phyloP scores from a whole-genome alignment of 371 early-diverging fungal species.

The Lichtheimia ramosa region DNA sequence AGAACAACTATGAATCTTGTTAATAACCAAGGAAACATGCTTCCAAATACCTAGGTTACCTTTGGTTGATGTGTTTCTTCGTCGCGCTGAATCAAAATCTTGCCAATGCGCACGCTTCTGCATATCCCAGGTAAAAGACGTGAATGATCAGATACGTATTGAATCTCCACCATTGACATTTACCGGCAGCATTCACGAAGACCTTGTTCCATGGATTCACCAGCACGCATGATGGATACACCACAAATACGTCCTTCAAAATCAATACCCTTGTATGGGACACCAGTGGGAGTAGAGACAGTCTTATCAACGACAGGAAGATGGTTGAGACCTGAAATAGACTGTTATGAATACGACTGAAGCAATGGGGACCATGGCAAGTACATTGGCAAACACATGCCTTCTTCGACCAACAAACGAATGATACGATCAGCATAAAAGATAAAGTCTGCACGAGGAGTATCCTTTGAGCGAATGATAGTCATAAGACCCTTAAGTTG shows the following conservation, averaged over 20 bases:
- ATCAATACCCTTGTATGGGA: slow-evolving; percentile 70
- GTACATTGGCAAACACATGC: background rate
- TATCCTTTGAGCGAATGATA: slow-evolving; percentile 80
- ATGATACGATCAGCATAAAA: slow-evolving; percentile 93
- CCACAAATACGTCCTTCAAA: slow-evolving; percentile 93
- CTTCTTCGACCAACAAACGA: slow-evolving; percentile 64
- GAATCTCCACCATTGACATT: background rate
- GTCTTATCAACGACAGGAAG: slow-evolving; percentile 81
- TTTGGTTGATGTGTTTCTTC: slow-evolving; percentile 91
- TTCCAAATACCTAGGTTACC: slow-evolving; percentile 23
- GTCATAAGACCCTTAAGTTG: slow-evolving; percentile 84
- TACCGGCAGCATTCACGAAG: slow-evolving; percentile 85
- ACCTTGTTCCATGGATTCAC: slow-evolving; percentile 93
- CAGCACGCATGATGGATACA: slow-evolving; percentile 94
- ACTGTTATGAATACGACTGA: background rate
- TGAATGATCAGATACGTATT: background rate
- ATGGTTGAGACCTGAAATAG: slow-evolving; percentile 74
- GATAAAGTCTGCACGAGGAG: slow-evolving; percentile 87
- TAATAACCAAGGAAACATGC: background rate
- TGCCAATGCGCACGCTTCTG: slow-evolving; percentile 88
- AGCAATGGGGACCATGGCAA: background rate
- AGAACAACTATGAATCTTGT: slow-evolving; percentile 64
- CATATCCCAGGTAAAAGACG: slow-evolving; percentile 1
- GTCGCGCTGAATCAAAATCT: slow-evolving; percentile 93
- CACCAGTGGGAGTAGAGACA: slow-evolving; percentile 79